Base-by-base conservation (phyloP, 306 rosid species). In the Styphnolobium japonicum region DNA sequence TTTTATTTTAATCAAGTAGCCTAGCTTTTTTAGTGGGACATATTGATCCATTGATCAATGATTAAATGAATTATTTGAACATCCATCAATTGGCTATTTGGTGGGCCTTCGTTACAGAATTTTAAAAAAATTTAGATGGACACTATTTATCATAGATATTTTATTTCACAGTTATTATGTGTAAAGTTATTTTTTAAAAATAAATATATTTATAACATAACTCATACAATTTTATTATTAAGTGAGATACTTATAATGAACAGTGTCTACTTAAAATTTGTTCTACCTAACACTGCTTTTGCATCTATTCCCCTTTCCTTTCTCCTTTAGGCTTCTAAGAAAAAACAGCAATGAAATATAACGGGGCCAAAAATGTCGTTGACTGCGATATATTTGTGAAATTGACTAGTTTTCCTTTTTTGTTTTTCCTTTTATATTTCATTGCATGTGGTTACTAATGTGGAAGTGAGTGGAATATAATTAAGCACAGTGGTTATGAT, bases 281-380 rank as follows among this genome's bases (percentile, higher is more conserved):
- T n/a, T n/a, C n/a, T n/a, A 16, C 40, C 78, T 2, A 60, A 60
- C 31, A 45, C 19, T 61, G 57, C 25, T 62, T 40, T 12, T 3
- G 49, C 14, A 5, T 7, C 19, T 31, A 19, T 31, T 69, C 12
- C 18, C 36, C 10, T 2, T 75, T 10, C 60, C 9, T 10, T 16
- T 62, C 42, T n/a, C 15, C 51, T 76, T 76, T 46, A 49, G 49
- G 71, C 70, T 74, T 42, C 55, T 27, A 23, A 56, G 52, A 74
- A 43, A 25, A 48, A 43, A 10, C 16, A 37, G 2, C 31, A 6
- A 18, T 61, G 11, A 55, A 67, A 78, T 31, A 18, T 8, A 42
- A 43, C 10, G 36, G 73, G 29, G 55, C 10, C 45, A 27, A 71
- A 36, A 46, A 34, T 48, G 73, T 27, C 48, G 25, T 23, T 60